These are phyloP conservation scores for Vaccinium vitisidaea DNA, from an alignment of 148 eudicot species.

Conservation along the genomic window DNA sequence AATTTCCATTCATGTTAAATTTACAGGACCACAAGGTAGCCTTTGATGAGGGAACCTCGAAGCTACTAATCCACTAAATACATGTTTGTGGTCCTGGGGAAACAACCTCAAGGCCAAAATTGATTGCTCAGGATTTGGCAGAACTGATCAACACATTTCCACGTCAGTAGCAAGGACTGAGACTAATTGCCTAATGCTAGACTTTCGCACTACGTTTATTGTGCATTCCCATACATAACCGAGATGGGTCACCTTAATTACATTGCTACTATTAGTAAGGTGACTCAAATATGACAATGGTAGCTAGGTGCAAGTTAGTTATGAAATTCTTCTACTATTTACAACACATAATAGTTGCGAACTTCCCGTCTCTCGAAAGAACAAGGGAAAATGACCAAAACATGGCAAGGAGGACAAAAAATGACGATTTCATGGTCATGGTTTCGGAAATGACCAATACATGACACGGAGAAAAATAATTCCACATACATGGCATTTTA, in stretches of 20 bases:
- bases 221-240: background rate
- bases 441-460: too few relatives aligned
- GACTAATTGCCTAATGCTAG: background rate
- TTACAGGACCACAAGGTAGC: background rate
- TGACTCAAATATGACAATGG: background rate
- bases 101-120: background rate
- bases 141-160: background rate
- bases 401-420: too few relatives aligned
- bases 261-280: background rate
- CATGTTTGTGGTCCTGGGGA: background rate
- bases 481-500: too few relatives aligned
- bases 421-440: too few relatives aligned
- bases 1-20: background rate
- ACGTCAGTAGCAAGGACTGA: background rate
- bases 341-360: background rate
- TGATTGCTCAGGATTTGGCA: background rate
- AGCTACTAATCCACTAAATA: background rate
- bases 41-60: background rate
- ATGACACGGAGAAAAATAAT: too few relatives aligned
- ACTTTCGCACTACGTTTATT: background rate
- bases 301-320: background rate
- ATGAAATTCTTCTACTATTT: background rate
- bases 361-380: background rate
- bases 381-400: background rate
- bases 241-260: background rate